phyloP scores from a whole-genome alignment of 73 alveolate genomes.

The Paramecium biaurelia region DNA sequence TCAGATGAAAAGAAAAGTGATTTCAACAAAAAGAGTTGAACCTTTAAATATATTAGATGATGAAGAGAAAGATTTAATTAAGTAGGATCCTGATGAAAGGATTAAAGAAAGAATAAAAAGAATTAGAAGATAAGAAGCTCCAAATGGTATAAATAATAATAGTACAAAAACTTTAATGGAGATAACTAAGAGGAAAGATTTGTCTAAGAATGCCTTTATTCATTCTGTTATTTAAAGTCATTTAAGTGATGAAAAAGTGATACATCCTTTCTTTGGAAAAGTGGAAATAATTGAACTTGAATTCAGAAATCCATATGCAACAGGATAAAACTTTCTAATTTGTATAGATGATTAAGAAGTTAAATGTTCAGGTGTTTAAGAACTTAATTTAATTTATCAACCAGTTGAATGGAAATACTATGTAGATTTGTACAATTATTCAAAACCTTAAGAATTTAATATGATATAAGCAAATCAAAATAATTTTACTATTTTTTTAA shows the following conservation, averaged over 20 bases:
- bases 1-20: not conserved
- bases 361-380: not conserved
- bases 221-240: conserved; percentile 1
- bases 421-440: not conserved
- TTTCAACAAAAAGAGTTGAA: not conserved
- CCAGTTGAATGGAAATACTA: conserved; percentile 46
- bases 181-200: not conserved
- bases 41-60: not conserved
- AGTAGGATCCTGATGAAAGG: conserved; percentile 22
- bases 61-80: not conserved
- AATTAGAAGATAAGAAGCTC: not conserved
- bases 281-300: not conserved
- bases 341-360: not conserved
- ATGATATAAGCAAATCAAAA: conserved; percentile 5
- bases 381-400: not conserved
- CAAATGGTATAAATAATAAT: not conserved
- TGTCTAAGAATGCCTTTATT: not conserved
- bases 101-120: conserved; percentile 1
- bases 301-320: conserved; percentile 23
- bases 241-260: conserved; percentile 27
- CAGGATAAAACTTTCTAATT: not conserved
- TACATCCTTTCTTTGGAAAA: conserved; percentile 27
- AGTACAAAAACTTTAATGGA: not conserved
- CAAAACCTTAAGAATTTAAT: conserved; percentile 6
- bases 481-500: not conserved